Evolutionary conservation across 148 eudicot species (phyloP).

Genomic region (Nyssa sinensis): DNA sequence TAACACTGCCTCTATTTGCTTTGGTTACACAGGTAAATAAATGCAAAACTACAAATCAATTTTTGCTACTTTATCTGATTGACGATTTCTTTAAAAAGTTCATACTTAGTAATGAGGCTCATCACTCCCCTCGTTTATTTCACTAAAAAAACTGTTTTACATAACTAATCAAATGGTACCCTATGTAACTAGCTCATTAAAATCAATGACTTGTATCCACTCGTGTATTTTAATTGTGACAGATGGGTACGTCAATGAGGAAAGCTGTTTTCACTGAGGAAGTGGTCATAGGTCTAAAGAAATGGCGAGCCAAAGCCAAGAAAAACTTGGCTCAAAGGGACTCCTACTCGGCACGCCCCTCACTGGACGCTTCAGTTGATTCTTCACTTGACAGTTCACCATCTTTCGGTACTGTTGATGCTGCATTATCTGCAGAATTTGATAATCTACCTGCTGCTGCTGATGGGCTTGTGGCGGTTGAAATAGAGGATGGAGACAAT

Average conservation of each 20-base stretch:
- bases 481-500: not conserved
- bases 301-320: slow-evolving; percentile 33
- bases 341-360: not conserved
- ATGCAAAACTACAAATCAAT: not conserved
- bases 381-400: slow-evolving; percentile 15
- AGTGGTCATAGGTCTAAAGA: slow-evolving; percentile 24
- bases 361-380: slow-evolving; percentile 27
- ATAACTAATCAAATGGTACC: not conserved
- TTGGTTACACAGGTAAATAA: slow-evolving; percentile 38
- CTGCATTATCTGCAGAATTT: slow-evolving; percentile 3
- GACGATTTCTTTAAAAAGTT: no score
- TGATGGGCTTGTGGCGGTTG: not conserved
- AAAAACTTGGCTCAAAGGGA: slow-evolving; percentile 24
- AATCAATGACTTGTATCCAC: no score
- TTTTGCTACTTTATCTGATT: no score
- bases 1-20: slow-evolving; percentile 45
- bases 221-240: not conserved
- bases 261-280: slow-evolving; percentile 32
- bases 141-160: not conserved
- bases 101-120: no score
- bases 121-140: not conserved
- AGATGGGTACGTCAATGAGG: slow-evolving; percentile 44
- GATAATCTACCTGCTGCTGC: not conserved
- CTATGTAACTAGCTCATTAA: not conserved
- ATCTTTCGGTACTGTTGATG: slow-evolving; percentile 21